Base-by-base conservation (phyloP, 1,284 basidiomycete genomes). In the Malassezia vespertilionis region DNA sequence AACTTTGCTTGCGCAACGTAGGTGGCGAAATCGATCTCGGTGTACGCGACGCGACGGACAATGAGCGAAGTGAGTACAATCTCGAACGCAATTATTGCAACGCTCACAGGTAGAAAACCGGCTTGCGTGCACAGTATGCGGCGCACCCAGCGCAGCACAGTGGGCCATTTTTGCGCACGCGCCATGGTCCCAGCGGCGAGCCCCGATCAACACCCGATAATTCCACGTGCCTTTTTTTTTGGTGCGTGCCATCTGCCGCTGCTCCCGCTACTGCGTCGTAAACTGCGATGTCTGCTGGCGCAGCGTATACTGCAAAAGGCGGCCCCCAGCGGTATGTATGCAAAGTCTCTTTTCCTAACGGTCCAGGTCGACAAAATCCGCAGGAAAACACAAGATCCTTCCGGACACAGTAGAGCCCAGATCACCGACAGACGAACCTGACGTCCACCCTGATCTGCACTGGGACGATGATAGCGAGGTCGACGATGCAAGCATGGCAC, bases 21-120 rank as follows among this genome's bases (percentile, higher is more conserved):
- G 0, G 89, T 91, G 66, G 81, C 78, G 79, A 84, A 97, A 74
- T 99, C 93, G 63, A 99, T 99, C 73, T 99, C 91, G n/a, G 93
- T 97, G 74, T 40, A 49, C 7, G 40, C 30, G 3, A 51, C 43
- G 18, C 18, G 33, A 4, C 18, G n/a, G 15, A 51, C 35, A 27
- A 53, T 53, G 9, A 42, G 24, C 6, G 14, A 30, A 5, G 30
- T 42, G 1, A 47, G 31, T 12, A 49, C 3, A 9, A 21, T 33
- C 5, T 47, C 40, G 5, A 10, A 14, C 27, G 23, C 11, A n/a
- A 34, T 17, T n/a, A 18, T 18, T 6, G 33, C 10, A 7, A 17
- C 14, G 4, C 27, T 35, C 32, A 47, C 14, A 4, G 36, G 37
- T 3, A 8, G 12, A 15, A 44, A 50, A 14, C 41, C 47, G 21